Evolutionary conservation across 1,284 basidiomycete genomes (phyloP).

Genomic region (Ceratobasidium sp.): DNA sequence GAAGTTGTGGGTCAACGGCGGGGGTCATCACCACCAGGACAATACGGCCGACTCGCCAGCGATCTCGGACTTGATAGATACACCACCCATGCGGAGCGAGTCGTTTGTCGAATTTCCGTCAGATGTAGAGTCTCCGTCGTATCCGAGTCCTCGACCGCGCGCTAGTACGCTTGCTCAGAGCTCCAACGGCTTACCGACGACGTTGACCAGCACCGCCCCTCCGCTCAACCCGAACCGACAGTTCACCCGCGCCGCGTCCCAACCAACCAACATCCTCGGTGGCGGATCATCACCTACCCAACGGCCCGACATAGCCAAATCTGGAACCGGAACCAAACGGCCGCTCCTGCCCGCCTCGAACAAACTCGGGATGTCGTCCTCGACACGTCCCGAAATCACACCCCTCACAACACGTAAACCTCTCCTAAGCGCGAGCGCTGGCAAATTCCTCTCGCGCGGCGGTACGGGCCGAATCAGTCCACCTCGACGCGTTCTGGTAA

Average conservation of each 20-base stretch:
- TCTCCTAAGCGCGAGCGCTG: slow-evolving; percentile 33
- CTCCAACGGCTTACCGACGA: background rate
- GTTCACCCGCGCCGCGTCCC: slow-evolving; percentile 37
- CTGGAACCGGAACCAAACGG: background rate
- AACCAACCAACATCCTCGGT: slow-evolving; percentile 17
- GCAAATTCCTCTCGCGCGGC: slow-evolving; percentile 24
- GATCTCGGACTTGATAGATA: background rate
- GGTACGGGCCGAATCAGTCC: slow-evolving; percentile 22
- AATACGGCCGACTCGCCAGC: too few relatives aligned
- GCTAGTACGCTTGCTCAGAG: slow-evolving; percentile 36
- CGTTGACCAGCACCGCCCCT: background rate
- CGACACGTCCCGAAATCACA: slow-evolving; percentile 28
- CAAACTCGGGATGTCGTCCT: slow-evolving; percentile 9
- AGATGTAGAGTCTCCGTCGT: background rate
- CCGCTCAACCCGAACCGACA: slow-evolving; percentile 12
- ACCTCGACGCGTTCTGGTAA: slow-evolving; percentile 23
- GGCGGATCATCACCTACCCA: background rate
- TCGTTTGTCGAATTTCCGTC: background rate
- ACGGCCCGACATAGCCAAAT: slow-evolving; percentile 6
- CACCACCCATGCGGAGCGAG: background rate
- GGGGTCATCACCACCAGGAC: background rate
- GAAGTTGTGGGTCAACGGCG: slow-evolving; percentile 10
- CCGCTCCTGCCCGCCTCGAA: slow-evolving; percentile 7
- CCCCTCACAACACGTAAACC: slow-evolving; percentile 30
- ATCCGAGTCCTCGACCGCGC: slow-evolving; percentile 32